phyloP scores from a whole-genome alignment of 208 protist genomes.

The Acanthamoeba culbertsoni region DNA sequence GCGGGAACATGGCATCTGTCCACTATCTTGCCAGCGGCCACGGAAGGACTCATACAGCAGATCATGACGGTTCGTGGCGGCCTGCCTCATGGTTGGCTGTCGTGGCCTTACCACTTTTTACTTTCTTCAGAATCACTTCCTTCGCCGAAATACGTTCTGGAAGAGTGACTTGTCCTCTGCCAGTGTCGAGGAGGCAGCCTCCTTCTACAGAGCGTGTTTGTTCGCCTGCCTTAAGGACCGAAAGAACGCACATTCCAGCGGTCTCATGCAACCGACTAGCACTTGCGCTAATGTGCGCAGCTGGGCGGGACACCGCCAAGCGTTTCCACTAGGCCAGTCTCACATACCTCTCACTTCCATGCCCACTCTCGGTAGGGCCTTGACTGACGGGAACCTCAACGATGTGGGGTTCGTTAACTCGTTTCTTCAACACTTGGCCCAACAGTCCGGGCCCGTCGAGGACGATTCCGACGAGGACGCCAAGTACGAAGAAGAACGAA shows the following conservation, averaged over 20 bases:
- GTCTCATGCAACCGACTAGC: neutral
- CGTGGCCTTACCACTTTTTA: no score
- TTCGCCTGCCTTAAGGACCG: neutral
- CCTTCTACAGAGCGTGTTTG: no score
- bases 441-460: neutral
- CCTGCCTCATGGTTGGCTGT: no score
- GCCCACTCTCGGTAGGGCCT: neutral
- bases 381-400: constrained; percentile 10
- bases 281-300: neutral
- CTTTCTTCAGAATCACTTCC: no score
- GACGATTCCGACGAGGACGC: constrained; percentile 14
- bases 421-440: constrained; percentile 4
- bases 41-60: no score
- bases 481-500: neutral
- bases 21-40: no score
- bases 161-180: no score
- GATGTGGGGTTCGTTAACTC: constrained; percentile 33
- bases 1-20: no score
- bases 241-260: neutral
- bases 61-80: no score
- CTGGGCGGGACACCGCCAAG: constrained; percentile 9
- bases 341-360: constrained; percentile 48
- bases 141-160: no score
- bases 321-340: constrained; percentile 17
- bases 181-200: no score